Conservation (phyloP, 805 yeast genomes). For the Candida tallmaniae region DNA sequence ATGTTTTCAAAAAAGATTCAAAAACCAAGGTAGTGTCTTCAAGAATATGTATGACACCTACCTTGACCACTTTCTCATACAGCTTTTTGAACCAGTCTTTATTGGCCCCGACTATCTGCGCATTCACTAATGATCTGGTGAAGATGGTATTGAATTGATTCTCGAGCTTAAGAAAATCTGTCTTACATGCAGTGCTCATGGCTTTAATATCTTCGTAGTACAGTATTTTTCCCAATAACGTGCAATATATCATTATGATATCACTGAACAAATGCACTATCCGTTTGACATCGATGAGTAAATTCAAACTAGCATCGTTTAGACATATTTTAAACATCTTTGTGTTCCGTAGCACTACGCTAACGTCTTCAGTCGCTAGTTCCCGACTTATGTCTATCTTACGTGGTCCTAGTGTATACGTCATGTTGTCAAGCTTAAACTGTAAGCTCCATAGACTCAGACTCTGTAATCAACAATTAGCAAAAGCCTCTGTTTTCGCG, state of each 20-base stretch:
- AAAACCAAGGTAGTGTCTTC: slow-evolving; percentile 15
- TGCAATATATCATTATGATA: slow-evolving; percentile 35
- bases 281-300: slow-evolving; percentile 24
- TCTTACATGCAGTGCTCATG: slow-evolving; percentile 23
- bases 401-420: slow-evolving; percentile 36
- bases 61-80: slow-evolving; percentile 22
- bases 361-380: slow-evolving; percentile 16
- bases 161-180: slow-evolving; percentile 23
- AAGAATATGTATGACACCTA: slow-evolving; percentile 15
- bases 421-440: slow-evolving; percentile 27
- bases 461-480: no score
- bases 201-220: slow-evolving; percentile 37
- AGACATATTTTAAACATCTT: slow-evolving; percentile 30
- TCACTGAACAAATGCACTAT: slow-evolving; percentile 35
- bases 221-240: slow-evolving; percentile 34
- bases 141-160: slow-evolving; percentile 26
- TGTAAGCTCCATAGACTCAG: no score
- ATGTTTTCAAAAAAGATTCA: slow-evolving; percentile 16
- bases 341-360: slow-evolving; percentile 23
- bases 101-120: slow-evolving; percentile 4
- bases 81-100: slow-evolving; percentile 21
- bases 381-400: slow-evolving; percentile 20
- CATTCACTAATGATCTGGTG: slow-evolving; percentile 14
- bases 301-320: slow-evolving; percentile 24
- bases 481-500: no score